These are phyloP conservation scores for Solanum sparsipilum DNA, from an alignment of 257 asterid genomes.

Conservation along the genomic window DNA sequence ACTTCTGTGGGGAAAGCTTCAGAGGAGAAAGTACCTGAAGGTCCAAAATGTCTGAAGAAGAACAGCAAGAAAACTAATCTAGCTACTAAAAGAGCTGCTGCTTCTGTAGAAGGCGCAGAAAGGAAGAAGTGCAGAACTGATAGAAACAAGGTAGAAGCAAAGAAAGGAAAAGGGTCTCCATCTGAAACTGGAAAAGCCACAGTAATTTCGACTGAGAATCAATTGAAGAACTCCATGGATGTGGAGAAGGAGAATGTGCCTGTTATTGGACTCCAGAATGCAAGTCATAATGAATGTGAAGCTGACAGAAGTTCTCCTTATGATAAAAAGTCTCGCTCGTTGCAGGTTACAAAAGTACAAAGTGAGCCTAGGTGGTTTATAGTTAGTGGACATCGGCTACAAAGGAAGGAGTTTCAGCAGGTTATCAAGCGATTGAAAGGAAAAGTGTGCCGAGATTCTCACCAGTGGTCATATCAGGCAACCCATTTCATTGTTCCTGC, in stretches of 20 bases:
- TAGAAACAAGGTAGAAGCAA: background rate
- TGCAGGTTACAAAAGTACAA: background rate
- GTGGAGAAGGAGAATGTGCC: constrained; percentile 39
- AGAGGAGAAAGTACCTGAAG: constrained; percentile 16
- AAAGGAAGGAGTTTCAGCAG: constrained; percentile 83
- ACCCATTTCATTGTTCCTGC: constrained; percentile 87
- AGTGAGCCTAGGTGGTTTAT: constrained; percentile 58
- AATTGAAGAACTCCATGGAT: constrained; percentile 21
- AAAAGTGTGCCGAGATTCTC: constrained; percentile 79
- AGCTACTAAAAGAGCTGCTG: constrained; percentile 5
- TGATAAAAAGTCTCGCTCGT: background rate
- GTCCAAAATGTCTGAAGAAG: constrained; percentile 30
- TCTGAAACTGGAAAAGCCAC: background rate
- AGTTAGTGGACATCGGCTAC: constrained; percentile 72
- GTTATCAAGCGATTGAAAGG: constrained; percentile 66
- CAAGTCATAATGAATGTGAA: background rate
- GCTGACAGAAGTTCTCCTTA: background rate
- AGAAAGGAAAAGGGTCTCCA: background rate
- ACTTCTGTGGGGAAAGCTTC: constrained; percentile 11
- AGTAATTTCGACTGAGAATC: background rate
- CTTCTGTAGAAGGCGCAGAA: constrained; percentile 10
- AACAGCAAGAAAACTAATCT: constrained; percentile 18
- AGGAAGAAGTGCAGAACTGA: constrained; percentile 7
- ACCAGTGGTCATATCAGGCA: constrained; percentile 95
- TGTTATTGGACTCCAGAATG: background rate